These are phyloP conservation scores for Pneumocystis wakefieldiae DNA, from an alignment of 1,139 yeast genomes.

Conservation along the genomic window DNA sequence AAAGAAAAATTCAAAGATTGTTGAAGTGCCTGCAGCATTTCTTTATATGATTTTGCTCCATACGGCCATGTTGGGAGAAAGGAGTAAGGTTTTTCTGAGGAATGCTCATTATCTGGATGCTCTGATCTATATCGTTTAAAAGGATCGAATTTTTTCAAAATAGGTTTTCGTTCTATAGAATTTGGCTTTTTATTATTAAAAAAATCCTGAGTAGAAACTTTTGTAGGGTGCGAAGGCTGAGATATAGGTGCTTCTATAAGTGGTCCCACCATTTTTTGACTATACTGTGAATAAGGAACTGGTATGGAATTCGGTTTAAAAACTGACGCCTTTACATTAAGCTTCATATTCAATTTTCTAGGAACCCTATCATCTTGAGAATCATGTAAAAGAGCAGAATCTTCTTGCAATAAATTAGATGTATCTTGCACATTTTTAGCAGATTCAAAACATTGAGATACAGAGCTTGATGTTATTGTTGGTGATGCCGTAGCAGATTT, in stretches of 20 bases:
- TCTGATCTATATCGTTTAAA: slow-evolving; percentile 6
- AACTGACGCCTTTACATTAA: slow-evolving; percentile 43
- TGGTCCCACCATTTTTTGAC: slow-evolving; percentile 1
- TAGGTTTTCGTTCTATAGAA: slow-evolving; percentile 1
- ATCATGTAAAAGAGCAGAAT: slow-evolving; percentile 7
- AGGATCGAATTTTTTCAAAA: slow-evolving; percentile 6
- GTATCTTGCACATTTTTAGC: slow-evolving; percentile 11
- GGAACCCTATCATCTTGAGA: slow-evolving; percentile 6
- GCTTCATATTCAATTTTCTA: slow-evolving; percentile 26
- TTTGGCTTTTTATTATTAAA: slow-evolving; percentile 2
- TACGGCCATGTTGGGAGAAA: slow-evolving; percentile 11
- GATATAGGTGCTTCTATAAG: slow-evolving; percentile 3
- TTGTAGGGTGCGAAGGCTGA: slow-evolving; percentile 3
- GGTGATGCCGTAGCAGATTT: slow-evolving; percentile 15
- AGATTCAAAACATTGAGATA: slow-evolving; percentile 14
- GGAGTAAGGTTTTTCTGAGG: slow-evolving; percentile 9
- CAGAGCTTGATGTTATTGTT: slow-evolving; percentile 12
- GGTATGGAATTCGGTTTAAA: slow-evolving; percentile 63
- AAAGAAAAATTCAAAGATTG: not conserved
- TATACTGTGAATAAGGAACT: slow-evolving; percentile 3
- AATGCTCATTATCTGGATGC: slow-evolving; percentile 6
- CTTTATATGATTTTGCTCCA: slow-evolving; percentile 4
- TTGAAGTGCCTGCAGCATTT: not conserved
- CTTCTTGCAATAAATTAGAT: slow-evolving; percentile 9
- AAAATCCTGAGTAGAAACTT: slow-evolving; percentile 4